Evolutionary conservation across 306 rosid species (phyloP), one percentile per base, ranked within the genome.

Genomic region (Cicer bijugum): DNA sequence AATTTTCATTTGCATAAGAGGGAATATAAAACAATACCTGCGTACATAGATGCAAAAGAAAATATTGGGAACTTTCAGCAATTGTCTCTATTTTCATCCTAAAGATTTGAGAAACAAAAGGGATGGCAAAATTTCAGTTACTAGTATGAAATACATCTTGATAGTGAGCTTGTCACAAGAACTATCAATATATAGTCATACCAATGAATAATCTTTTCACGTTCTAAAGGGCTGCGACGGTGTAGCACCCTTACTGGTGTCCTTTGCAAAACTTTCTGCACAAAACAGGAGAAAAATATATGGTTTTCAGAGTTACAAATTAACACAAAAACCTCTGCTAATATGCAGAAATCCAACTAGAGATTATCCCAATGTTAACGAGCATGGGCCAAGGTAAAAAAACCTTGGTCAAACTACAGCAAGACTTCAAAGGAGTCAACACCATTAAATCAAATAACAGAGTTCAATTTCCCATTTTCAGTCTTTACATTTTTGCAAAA

Each of bases 171-270:
- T 50, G 58, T 46, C 78, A 69, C 35, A 9, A 38, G 59, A 69
- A 72, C 23, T 45, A 75, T 71, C 19, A 67, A 71, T 44, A 53
- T 17, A 69, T 44, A 16, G 51, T 40, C 89, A 57, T 84, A 88
- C 99, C 99, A 89, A 80, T 94, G 91, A 76, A 94, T 91, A 59
- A 88, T 88, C 88, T 85, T 94, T 82, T 91, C 92, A 43, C 96
- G 96, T 62, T 91, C 93, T 78, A 89, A 78, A 68, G 97, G 99
- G 85, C 99, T 94, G 48, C 97, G 93, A 38, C 97, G 95, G 80
- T 94, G 97, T 65, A 94, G 91, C 85, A 94, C 99, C 82, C 97
- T 89, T 79, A 94, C 74, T 28, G 99, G 99, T 39, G 99, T 94
- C 75, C 83, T 87, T 77, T 94, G 99, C 88, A 87, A 56, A 80